Evolutionary conservation across 768 basidiomycete genomes (phyloP).

Genomic region (Hebeloma cylindrosporum): DNA sequence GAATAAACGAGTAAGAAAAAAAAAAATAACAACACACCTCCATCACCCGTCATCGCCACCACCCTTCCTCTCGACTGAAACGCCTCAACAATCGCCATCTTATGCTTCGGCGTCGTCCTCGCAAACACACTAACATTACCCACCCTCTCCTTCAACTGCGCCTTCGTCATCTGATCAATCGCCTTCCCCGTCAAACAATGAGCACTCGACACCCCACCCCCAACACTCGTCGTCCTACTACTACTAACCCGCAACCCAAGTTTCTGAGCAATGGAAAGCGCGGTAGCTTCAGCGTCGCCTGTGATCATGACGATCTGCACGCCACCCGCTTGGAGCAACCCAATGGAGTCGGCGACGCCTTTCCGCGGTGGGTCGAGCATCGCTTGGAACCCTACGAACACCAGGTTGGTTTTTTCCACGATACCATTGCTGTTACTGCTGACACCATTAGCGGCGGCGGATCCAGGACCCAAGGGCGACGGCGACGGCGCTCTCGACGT

Average conservation of each 20-base stretch:
- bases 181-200: constrained; percentile 76
- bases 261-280: constrained; percentile 82
- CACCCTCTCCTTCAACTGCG: constrained; percentile 80
- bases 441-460: too few relatives aligned
- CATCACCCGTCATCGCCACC: constrained; percentile 98
- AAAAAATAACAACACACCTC: constrained; percentile 52
- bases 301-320: constrained; percentile 99
- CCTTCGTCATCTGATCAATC: constrained; percentile 81
- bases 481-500: constrained; percentile 22
- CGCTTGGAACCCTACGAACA: constrained; percentile 92
- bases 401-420: constrained; percentile 53
- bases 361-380: constrained; percentile 95
- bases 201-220: constrained; percentile 41
- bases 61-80: constrained; percentile 87
- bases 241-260: constrained; percentile 80
- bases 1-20: constrained; percentile 1
- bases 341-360: constrained; percentile 90
- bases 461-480: too few relatives aligned
- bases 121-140: constrained; percentile 88
- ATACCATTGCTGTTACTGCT: constrained; percentile 28
- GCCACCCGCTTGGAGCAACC: constrained; percentile 76
- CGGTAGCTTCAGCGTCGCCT: constrained; percentile 90
- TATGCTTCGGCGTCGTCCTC: constrained; percentile 93
- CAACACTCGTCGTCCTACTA: constrained; percentile 55
- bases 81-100: constrained; percentile 96